phyloP scores from a whole-genome alignment of 371 early-diverging fungal genomes.

The Lichtheimia corymbifera region DNA sequence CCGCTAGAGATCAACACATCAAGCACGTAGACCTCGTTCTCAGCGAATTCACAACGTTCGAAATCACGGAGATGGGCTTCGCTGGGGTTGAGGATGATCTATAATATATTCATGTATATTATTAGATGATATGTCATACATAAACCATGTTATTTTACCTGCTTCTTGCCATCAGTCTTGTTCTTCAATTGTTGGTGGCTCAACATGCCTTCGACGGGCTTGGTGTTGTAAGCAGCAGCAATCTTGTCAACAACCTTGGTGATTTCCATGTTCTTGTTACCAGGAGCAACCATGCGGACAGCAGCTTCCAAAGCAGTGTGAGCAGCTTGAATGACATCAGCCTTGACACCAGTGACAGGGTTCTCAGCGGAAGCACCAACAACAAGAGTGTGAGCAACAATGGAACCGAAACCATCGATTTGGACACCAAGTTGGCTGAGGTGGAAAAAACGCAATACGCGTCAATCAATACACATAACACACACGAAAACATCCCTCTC shows the following conservation, averaged over 20 bases:
- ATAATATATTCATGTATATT: neutral
- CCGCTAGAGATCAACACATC: conserved; percentile 87
- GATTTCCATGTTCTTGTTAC: conserved; percentile 79
- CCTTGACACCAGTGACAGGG: conserved; percentile 85
- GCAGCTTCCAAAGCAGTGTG: conserved; percentile 82
- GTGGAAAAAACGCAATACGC: conserved; percentile 1
- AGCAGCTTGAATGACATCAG: conserved; percentile 90
- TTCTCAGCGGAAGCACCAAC: conserved; percentile 79
- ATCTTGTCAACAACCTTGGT: conserved; percentile 84
- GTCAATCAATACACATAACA: neutral
- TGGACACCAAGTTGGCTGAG: conserved; percentile 89
- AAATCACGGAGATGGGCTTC: conserved; percentile 77
- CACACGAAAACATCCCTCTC: too few species aligned
- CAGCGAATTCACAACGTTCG: conserved; percentile 73
- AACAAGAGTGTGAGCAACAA: conserved; percentile 87
- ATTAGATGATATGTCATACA: neutral
- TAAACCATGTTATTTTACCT: conserved; percentile 14
- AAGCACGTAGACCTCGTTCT: conserved; percentile 87
- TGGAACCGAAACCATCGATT: conserved; percentile 91
- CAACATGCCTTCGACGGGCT: conserved; percentile 90
- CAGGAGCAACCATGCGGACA: conserved; percentile 86
- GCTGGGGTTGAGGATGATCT: conserved; percentile 89
- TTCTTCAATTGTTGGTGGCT: conserved; percentile 87
- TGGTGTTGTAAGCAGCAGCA: conserved; percentile 79
- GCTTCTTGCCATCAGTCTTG: conserved; percentile 87